Conservation (phyloP, 2,329 filamentous ascomycete genomes). For the Hypocrella siamensis region DNA sequence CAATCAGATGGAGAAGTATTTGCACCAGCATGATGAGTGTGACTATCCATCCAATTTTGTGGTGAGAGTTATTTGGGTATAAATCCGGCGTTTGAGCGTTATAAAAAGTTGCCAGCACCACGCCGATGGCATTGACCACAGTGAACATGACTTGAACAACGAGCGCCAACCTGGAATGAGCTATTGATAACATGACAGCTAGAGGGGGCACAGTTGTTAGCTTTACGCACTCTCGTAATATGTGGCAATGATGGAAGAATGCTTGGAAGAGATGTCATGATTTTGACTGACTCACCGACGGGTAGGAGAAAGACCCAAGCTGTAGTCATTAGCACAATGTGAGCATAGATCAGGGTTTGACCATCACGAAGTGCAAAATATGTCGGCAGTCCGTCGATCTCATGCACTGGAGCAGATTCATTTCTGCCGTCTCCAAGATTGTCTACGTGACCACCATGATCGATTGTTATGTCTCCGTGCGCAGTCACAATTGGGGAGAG, state of each 20-base stretch:
- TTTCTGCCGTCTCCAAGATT: neutral
- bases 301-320: conserved; percentile 62
- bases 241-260: neutral
- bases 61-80: conserved; percentile 77
- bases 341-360: conserved; percentile 44
- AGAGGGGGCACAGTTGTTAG: conserved; percentile 4
- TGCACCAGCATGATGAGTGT: conserved; percentile 60
- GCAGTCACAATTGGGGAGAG: neutral
- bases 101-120: conserved; percentile 55
- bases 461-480: neutral
- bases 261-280: neutral
- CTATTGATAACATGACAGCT: conserved; percentile 80
- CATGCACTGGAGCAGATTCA: neutral
- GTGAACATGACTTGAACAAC: conserved; percentile 54
- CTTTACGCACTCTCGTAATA: neutral
- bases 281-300: conserved; percentile 38
- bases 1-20: conserved; percentile 50
- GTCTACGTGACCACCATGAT: neutral
- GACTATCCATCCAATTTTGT: conserved; percentile 73
- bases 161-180: conserved; percentile 59
- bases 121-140: conserved; percentile 43
- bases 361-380: conserved; percentile 45
- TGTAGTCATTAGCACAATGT: conserved; percentile 54
- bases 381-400: conserved; percentile 22
- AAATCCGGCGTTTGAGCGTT: conserved; percentile 70